A percentile compares a stretch with the other conserved stretches of the same genome.
phyloP scores from a whole-genome alignment of 2,329 filamentous ascomycete species.

The Nemania abortiva region DNA sequence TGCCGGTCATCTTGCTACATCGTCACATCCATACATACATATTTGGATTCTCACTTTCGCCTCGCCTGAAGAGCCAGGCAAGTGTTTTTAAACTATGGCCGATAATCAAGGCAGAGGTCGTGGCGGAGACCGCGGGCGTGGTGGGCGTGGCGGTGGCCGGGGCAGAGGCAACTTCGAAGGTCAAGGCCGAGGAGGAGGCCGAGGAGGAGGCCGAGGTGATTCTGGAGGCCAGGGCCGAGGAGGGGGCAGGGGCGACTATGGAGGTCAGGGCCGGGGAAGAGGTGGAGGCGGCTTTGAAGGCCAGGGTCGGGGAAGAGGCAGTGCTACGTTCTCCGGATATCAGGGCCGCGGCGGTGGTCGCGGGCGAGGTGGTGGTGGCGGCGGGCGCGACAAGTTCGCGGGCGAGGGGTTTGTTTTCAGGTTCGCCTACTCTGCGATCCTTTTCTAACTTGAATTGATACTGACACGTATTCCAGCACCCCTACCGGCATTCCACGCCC shows the following conservation, averaged over 20 bases:
- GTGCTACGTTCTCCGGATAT: conserved; percentile 36
- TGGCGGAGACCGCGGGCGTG: conserved; percentile 36
- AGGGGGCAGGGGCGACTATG: conserved; percentile 27
- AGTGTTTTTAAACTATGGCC: conserved; percentile 16
- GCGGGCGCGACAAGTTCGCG: conserved; percentile 43
- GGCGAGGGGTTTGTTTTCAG: conserved; percentile 48
- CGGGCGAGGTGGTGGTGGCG: conserved; percentile 35
- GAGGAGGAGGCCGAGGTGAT: conserved; percentile 37
- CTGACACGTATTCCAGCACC: conserved; percentile 38
- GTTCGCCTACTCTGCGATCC: conserved; percentile 44
- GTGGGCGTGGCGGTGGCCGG: conserved; percentile 35
- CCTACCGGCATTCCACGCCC: conserved; percentile 42
- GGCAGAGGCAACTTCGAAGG: conserved; percentile 37
- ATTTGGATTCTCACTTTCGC: not conserved
- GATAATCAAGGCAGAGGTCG: conserved; percentile 37
- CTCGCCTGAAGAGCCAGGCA: not conserved
- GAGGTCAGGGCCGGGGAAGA: conserved; percentile 39
- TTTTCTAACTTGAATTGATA: not conserved
- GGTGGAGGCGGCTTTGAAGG: conserved; percentile 31
- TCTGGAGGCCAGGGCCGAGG: conserved; percentile 40
- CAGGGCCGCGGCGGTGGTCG: conserved; percentile 33
- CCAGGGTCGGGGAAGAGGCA: conserved; percentile 42
- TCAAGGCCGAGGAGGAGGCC: conserved; percentile 17
- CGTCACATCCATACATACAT: not conserved
- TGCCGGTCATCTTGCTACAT: not conserved